Percentiles rank a stretch among this genome's conserved stretches.
phyloP scores from a whole-genome alignment of 805 yeast species.

The Starmerella apis region DNA sequence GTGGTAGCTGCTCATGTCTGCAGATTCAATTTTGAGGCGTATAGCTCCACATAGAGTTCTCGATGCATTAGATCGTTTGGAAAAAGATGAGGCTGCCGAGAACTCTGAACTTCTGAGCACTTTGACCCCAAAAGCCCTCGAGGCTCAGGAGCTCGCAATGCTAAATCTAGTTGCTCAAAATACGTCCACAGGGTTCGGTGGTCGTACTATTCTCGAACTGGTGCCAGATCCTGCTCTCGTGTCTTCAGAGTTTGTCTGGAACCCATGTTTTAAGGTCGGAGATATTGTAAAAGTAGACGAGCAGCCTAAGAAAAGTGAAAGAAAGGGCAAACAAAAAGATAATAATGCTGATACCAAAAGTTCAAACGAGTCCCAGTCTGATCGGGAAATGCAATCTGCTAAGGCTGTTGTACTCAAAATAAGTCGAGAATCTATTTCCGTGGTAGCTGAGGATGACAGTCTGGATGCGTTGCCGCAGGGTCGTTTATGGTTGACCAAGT shows the following conservation, averaged over 20 bases:
- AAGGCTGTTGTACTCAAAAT: conserved; percentile 57
- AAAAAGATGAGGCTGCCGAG: conserved; percentile 43
- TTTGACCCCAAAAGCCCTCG: conserved; percentile 55
- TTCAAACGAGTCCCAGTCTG: too few relatives aligned
- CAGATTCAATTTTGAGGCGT: not conserved
- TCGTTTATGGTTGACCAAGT: conserved; percentile 57
- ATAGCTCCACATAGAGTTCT: not conserved
- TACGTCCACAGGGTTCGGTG: conserved; percentile 53
- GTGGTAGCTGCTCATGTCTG: not conserved
- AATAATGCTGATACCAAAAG: conserved; percentile 15
- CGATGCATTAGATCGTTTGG: conserved; percentile 39
- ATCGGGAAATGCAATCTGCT: conserved; percentile 35
- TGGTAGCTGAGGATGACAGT: conserved; percentile 54
- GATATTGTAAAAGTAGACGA: conserved; percentile 7
- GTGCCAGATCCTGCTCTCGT: conserved; percentile 40
- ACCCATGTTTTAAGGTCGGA: conserved; percentile 42
- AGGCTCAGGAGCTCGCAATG: conserved; percentile 63
- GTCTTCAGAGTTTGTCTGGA: conserved; percentile 27
- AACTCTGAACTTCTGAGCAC: conserved; percentile 38
- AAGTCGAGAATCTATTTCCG: conserved; percentile 38
- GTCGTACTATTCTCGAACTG: conserved; percentile 47
- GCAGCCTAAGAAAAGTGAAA: conserved; percentile 13
- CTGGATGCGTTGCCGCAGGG: conserved; percentile 37
- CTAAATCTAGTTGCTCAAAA: conserved; percentile 52
- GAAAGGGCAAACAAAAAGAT: conserved; percentile 13